Evolutionary conservation across 2,329 filamentous ascomycete species (phyloP).

Genomic region (Cytospora schulzeri): DNA sequence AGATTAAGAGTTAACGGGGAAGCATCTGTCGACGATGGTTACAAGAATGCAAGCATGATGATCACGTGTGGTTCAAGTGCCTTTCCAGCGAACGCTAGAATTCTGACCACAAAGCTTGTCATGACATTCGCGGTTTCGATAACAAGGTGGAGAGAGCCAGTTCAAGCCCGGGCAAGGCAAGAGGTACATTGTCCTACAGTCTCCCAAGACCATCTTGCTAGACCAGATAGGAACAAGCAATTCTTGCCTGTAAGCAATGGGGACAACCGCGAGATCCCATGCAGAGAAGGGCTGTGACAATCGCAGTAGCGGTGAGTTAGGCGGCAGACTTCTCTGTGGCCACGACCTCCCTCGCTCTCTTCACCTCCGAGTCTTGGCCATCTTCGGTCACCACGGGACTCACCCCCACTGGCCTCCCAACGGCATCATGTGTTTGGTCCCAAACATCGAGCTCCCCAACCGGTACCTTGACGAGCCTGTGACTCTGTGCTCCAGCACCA

Average conservation of each 20-base stretch:
- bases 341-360: not conserved
- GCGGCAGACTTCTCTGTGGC: not conserved
- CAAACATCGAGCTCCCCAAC: constrained; percentile 44
- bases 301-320: not conserved
- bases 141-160: not conserved
- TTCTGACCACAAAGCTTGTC: not conserved
- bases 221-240: too few species aligned
- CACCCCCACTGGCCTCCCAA: constrained; percentile 27
- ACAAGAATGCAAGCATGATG: not conserved
- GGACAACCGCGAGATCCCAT: not conserved
- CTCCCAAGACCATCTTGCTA: too few species aligned
- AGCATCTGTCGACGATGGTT: not conserved
- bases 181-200: not conserved
- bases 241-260: not conserved
- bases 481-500: constrained; percentile 46
- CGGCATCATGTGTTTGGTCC: constrained; percentile 42
- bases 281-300: not conserved
- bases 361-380: not conserved
- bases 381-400: not conserved
- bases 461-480: constrained; percentile 51
- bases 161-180: not conserved
- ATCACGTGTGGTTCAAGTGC: not conserved
- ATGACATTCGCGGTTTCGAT: not conserved
- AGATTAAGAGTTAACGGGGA: constrained; percentile 14
- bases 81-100: not conserved